Percentiles rank a stretch among this genome's conserved stretches.
Evolutionary conservation across 495 filamentous ascomycete species (phyloP).

Genomic region (Aspergillus nanangensis): DNA sequence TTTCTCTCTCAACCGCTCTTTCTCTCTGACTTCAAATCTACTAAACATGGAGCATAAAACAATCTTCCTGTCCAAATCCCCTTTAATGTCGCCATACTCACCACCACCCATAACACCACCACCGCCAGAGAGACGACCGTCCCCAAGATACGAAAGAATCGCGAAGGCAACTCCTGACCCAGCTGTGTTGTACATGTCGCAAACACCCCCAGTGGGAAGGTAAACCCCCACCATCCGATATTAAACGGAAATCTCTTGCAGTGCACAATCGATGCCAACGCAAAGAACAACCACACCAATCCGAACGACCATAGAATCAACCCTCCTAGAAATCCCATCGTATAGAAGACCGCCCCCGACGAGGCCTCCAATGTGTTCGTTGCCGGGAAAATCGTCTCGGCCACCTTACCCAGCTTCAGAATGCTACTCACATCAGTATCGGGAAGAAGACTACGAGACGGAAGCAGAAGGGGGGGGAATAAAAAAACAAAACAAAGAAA

Average conservation of each 20-base stretch:
- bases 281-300: conserved; percentile 60
- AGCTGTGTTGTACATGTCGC: conserved; percentile 44
- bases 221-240: conserved; percentile 66
- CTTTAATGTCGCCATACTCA: conserved; percentile 40
- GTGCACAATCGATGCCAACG: conserved; percentile 27
- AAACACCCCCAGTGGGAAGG: conserved; percentile 58
- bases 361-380: conserved; percentile 38
- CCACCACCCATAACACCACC: conserved; percentile 47
- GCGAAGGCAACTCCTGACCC: conserved; percentile 44
- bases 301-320: conserved; percentile 59
- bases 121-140: conserved; percentile 44
- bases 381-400: conserved; percentile 43
- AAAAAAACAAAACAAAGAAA: too few relatives aligned
- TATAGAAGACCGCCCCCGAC: conserved; percentile 50
- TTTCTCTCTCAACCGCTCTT: conserved; percentile 13
- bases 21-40: conserved; percentile 30
- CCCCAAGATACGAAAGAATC: conserved; percentile 50
- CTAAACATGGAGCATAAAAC: conserved; percentile 50
- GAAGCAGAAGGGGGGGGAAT: too few relatives aligned
- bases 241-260: conserved; percentile 56
- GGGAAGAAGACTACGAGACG: too few relatives aligned
- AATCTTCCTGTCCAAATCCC: conserved; percentile 40
- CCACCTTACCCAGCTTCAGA: conserved; percentile 52
- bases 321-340: conserved; percentile 45
- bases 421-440: conserved; percentile 20